Evolutionary conservation across 2,329 filamentous ascomycete species (phyloP).

Genomic region (Sphaerulina populicola): DNA sequence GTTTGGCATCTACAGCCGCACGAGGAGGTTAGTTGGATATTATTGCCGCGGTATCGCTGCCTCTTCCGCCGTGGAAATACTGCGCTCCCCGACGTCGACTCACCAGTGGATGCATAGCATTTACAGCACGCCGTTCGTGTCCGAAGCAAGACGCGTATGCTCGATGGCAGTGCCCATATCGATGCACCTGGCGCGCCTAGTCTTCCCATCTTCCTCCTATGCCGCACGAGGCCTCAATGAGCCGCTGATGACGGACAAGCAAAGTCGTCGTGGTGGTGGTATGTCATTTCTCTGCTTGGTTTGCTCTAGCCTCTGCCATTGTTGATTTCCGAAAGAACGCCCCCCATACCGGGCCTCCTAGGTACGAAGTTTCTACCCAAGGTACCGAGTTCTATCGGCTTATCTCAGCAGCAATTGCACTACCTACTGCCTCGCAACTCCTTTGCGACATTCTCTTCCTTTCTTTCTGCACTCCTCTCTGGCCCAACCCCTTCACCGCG

Average conservation of each 20-base stretch:
- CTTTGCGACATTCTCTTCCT: not conserved
- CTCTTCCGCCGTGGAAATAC: not conserved
- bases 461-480: not conserved
- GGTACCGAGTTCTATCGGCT: not conserved
- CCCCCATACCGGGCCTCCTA: no score
- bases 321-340: not conserved
- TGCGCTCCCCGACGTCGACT: conserved; percentile 5
- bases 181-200: conserved; percentile 12
- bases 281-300: not conserved
- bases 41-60: not conserved
- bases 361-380: no score
- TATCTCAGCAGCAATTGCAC: not conserved
- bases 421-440: not conserved
- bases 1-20: conserved; percentile 6
- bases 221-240: not conserved
- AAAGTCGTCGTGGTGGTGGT: not conserved
- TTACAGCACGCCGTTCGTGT: conserved; percentile 12
- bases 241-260: not conserved
- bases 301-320: not conserved
- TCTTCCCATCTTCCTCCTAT: conserved; percentile 10
- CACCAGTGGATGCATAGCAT: conserved; percentile 20
- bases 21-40: not conserved
- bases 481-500: not conserved
- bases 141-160: conserved; percentile 20
- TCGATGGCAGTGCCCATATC: conserved; percentile 18